Evolutionary conservation across 371 early-diverging fungal genomes (phyloP).

Genomic region (Mucor lusitanicus): DNA sequence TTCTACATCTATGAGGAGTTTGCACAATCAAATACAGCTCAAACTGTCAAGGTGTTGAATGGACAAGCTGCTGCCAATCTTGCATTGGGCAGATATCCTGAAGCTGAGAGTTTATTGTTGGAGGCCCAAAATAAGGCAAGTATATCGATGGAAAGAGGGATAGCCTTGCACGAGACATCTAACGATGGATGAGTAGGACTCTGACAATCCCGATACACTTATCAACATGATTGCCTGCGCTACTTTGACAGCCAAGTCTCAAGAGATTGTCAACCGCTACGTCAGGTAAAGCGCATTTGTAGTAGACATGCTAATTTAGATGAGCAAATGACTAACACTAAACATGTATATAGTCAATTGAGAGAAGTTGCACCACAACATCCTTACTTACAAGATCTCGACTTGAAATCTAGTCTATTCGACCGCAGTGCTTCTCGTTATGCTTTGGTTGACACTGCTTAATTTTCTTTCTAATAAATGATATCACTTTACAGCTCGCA

Average conservation of each 20-base stretch:
- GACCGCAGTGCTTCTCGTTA: conserved; percentile 63
- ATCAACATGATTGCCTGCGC: conserved; percentile 83
- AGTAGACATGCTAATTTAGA: background rate
- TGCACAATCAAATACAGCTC: conserved; percentile 71
- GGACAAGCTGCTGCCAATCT: conserved; percentile 87
- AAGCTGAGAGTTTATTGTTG: conserved; percentile 82
- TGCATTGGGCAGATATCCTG: conserved; percentile 80
- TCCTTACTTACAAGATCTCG: conserved; percentile 75
- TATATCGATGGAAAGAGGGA: background rate
- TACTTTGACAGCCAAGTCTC: conserved; percentile 68
- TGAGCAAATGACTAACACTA: background rate
- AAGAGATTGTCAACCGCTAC: conserved; percentile 67
- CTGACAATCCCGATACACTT: conserved; percentile 82
- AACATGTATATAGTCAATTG: conserved; percentile 67
- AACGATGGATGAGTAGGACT: conserved; percentile 47
- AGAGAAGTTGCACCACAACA: conserved; percentile 81
- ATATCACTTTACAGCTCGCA: background rate
- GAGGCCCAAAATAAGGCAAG: conserved; percentile 79
- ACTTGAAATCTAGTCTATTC: conserved; percentile 79
- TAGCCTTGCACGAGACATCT: background rate
- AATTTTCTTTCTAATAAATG: conserved; percentile 5
- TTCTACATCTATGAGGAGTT: conserved; percentile 94
- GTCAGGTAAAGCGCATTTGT: conserved; percentile 60
- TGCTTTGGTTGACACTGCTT: conserved; percentile 41
- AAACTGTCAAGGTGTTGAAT: conserved; percentile 78